Evolutionary conservation across 169 alveolate genomes (phyloP).

Genomic region (Cryptosporidium xiaoi): DNA sequence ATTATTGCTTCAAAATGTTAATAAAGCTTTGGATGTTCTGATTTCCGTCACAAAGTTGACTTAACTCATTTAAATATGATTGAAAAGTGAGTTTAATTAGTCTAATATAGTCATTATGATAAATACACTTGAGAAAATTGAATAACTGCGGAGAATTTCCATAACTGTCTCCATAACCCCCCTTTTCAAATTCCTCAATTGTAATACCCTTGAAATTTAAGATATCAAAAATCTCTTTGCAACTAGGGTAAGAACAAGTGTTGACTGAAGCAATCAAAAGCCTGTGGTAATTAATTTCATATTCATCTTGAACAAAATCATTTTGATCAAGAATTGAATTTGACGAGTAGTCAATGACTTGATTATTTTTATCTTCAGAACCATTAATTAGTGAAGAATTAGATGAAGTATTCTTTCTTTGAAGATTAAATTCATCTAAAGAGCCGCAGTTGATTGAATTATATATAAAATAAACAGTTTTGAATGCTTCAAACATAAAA

Average conservation of each 20-base stretch:
- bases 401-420: conserved; percentile 36
- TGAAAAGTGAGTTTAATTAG: conserved; percentile 26
- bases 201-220: background rate
- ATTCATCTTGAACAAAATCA: conserved; percentile 47
- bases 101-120: conserved; percentile 7
- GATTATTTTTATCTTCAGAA: background rate
- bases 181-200: background rate
- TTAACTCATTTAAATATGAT: conserved; percentile 20
- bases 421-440: conserved; percentile 21
- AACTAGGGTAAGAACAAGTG: conserved; percentile 19
- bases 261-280: conserved; percentile 34
- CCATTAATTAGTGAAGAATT: background rate
- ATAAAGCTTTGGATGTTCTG: conserved; percentile 41
- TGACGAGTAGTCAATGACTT: background rate
- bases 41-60: background rate
- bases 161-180: background rate
- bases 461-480: conserved; percentile 18
- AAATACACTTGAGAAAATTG: background rate
- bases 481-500: conserved; percentile 54
- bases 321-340: conserved; percentile 14
- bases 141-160: background rate
- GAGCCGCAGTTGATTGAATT: conserved; percentile 4
- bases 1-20: conserved; percentile 6
- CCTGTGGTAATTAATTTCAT: conserved; percentile 58
- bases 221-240: conserved; percentile 35